Percentiles rank a stretch among this genome's conserved stretches.
Conservation (phyloP, 1,284 basidiomycete genomes). For the Schizophyllum amplum region DNA sequence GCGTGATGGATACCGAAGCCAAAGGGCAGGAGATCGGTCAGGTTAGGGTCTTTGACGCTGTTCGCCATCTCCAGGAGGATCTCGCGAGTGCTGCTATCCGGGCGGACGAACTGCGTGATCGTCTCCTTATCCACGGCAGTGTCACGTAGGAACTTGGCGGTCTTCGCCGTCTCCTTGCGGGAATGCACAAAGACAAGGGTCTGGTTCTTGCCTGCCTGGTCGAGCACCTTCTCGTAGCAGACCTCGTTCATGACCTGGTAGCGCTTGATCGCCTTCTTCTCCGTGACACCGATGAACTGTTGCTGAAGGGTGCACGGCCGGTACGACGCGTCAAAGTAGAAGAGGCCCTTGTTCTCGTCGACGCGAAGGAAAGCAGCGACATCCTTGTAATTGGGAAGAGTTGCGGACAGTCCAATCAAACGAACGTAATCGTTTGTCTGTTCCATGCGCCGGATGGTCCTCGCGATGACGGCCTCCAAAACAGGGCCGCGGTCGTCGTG, state of each 20-base stretch:
- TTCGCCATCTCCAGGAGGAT: constrained; percentile 81
- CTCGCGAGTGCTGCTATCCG: constrained; percentile 83
- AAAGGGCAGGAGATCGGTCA: constrained; percentile 90
- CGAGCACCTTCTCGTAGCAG: constrained; percentile 97
- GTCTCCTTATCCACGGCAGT: constrained; percentile 96
- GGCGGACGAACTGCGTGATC: constrained; percentile 90
- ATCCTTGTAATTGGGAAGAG: constrained; percentile 96
- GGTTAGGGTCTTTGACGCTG: constrained; percentile 77
- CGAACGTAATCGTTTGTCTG: constrained; percentile 91
- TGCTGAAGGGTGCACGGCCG: constrained; percentile 94
- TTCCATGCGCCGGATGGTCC: constrained; percentile 93
- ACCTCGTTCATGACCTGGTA: constrained; percentile 99
- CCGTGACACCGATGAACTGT: constrained; percentile 96
- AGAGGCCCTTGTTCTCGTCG: constrained; percentile 86
- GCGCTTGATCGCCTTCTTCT: constrained; percentile 99
- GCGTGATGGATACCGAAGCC: constrained; percentile 98
- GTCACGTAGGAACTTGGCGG: constrained; percentile 91
- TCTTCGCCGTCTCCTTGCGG: constrained; percentile 97
- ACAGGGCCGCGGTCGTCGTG: constrained; percentile 99
- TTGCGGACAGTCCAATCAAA: constrained; percentile 93
- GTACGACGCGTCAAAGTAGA: constrained; percentile 95
- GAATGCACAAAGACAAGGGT: constrained; percentile 97
- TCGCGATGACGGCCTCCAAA: constrained; percentile 85
- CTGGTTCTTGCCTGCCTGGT: constrained; percentile 88
- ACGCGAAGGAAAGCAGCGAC: constrained; percentile 98